phyloP scores from a whole-genome alignment of 768 basidiomycete species.

The Agrocybe chaxingu region DNA sequence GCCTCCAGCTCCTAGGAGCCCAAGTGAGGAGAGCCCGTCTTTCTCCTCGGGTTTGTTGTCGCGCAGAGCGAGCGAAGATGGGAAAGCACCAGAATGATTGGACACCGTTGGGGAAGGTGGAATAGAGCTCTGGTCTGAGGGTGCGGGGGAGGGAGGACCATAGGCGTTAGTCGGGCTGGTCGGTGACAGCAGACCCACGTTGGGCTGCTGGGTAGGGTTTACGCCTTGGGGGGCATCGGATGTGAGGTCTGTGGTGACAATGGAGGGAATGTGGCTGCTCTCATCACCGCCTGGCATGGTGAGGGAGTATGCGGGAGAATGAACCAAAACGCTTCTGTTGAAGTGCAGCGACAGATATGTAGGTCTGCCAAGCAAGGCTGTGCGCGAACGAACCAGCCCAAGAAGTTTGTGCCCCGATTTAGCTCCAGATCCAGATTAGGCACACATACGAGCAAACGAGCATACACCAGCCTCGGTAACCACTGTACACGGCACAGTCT shows the following conservation, averaged over 20 bases:
- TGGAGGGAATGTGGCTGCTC: constrained; percentile 23
- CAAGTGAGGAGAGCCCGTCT: constrained; percentile 48
- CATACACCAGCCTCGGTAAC: too few species aligned
- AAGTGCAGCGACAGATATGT: neutral
- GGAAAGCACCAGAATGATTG: constrained; percentile 59
- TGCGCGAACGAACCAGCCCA: neutral
- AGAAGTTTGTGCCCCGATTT: too few species aligned
- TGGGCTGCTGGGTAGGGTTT: constrained; percentile 10
- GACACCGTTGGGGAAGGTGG: constrained; percentile 83
- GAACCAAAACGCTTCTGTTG: neutral
- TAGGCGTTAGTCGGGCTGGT: constrained; percentile 5
- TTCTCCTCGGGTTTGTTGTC: constrained; percentile 65
- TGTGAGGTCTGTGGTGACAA: constrained; percentile 24
- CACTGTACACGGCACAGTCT: too few species aligned
- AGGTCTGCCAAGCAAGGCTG: constrained; percentile 6
- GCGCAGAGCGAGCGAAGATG: constrained; percentile 52
- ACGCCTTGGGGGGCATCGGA: constrained; percentile 12
- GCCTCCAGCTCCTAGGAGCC: constrained; percentile 41
- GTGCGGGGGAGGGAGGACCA: constrained; percentile 15
- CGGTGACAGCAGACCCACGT: constrained; percentile 19
- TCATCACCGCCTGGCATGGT: constrained; percentile 18
- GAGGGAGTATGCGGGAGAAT: neutral
- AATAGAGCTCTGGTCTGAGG: constrained; percentile 17
- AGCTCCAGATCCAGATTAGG: too few species aligned
- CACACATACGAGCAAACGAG: too few species aligned